Conservation (phyloP, 768 basidiomycete species). For the Mycena galericulata region DNA sequence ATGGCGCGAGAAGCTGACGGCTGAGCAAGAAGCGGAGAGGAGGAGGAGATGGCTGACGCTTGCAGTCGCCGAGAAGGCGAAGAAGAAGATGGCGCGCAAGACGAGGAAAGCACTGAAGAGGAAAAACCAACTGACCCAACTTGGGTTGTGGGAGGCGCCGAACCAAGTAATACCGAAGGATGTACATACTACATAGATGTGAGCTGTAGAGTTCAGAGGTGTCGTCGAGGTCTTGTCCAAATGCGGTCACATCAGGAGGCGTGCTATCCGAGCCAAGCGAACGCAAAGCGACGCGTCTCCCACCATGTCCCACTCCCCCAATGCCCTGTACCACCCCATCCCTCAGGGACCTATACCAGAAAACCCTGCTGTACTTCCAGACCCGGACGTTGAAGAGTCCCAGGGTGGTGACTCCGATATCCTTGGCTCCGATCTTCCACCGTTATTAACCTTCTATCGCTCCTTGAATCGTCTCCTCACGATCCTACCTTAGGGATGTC, state of each 20-base stretch:
- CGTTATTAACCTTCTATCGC: conserved; percentile 34
- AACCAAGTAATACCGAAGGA: conserved; percentile 70
- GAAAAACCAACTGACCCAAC: conserved; percentile 65
- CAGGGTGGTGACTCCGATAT: conserved; percentile 37
- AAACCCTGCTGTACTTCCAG: conserved; percentile 40
- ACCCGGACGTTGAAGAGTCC: conserved; percentile 44
- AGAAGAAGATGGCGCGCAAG: conserved; percentile 67
- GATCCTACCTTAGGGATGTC: conserved; percentile 11
- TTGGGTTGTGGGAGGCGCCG: conserved; percentile 63
- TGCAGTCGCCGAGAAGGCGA: conserved; percentile 61
- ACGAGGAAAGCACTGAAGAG: conserved; percentile 64
- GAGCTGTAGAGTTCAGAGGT: no score
- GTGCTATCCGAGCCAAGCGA: neutral
- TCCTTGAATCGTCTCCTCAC: neutral
- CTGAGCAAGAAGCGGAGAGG: conserved; percentile 68
- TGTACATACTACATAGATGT: neutral
- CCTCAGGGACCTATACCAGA: conserved; percentile 52
- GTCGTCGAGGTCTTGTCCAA: neutral
- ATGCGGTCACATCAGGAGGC: neutral
- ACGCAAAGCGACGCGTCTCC: neutral
- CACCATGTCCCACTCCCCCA: conserved; percentile 42
- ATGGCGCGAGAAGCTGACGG: conserved; percentile 71
- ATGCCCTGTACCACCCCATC: conserved; percentile 57
- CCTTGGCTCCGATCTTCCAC: conserved; percentile 38
- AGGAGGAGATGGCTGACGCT: conserved; percentile 68